A percentile compares a stretch with the other conserved stretches of the same genome.
phyloP scores from a whole-genome alignment of 306 rosid genomes.

The Cicer judaicum region DNA sequence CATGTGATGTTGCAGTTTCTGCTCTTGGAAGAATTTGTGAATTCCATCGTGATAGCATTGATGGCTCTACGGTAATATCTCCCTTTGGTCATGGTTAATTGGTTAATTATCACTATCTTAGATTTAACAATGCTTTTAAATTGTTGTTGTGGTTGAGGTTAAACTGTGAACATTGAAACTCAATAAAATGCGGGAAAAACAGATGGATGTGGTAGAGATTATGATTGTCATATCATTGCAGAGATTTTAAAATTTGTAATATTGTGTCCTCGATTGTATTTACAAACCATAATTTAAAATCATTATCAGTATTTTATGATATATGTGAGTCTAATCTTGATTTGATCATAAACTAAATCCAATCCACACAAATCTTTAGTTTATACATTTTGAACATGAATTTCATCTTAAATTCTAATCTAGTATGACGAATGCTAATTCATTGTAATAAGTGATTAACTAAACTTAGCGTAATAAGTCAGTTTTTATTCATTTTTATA shows the following conservation, averaged over 20 bases:
- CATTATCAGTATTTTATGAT: too few relatives aligned
- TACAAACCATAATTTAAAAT: neutral
- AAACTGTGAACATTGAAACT: neutral
- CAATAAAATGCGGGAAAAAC: neutral
- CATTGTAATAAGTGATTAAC: too few relatives aligned
- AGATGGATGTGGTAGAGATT: too few relatives aligned
- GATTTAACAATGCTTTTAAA: neutral
- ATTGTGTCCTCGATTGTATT: neutral
- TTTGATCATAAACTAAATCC: too few relatives aligned
- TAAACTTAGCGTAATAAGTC: too few relatives aligned
- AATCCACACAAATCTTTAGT: too few relatives aligned
- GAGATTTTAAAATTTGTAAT: neutral
- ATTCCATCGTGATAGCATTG: slow-evolving; percentile 49
- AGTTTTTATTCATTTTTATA: too few relatives aligned
- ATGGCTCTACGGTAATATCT: slow-evolving; percentile 48
- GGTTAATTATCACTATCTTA: neutral
- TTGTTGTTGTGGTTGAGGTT: neutral
- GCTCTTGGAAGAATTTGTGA: slow-evolving; percentile 58
- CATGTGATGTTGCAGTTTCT: slow-evolving; percentile 51
- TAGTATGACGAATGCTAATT: too few relatives aligned
- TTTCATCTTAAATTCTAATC: too few relatives aligned
- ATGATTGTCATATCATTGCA: too few relatives aligned
- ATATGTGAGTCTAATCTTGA: too few relatives aligned
- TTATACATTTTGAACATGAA: too few relatives aligned
- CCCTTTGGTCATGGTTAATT: neutral